Conservation (phyloP, 108 stramenopile species). For the Cylindrotheca closterium region DNA sequence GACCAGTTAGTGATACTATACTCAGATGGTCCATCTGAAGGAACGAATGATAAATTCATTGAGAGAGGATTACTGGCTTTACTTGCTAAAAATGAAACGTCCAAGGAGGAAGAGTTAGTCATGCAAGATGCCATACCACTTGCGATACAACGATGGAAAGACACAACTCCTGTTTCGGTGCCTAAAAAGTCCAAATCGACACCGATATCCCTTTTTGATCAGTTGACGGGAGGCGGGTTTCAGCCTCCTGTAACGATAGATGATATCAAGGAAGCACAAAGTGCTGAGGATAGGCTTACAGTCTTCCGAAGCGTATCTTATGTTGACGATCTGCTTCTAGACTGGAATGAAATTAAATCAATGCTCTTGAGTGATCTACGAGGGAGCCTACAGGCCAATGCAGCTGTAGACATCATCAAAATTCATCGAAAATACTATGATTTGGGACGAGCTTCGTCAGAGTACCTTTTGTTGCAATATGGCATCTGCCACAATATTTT, state of each 20-base stretch:
- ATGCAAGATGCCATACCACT: neutral
- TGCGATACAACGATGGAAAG: neutral
- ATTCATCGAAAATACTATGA: conserved; percentile 31
- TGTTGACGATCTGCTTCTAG: conserved; percentile 24
- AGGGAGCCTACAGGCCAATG: neutral
- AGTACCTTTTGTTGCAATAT: conserved; percentile 17
- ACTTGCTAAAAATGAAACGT: no score
- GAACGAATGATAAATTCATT: no score
- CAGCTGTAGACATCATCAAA: neutral
- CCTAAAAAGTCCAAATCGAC: neutral
- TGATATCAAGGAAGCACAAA: conserved; percentile 16
- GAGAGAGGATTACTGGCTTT: no score
- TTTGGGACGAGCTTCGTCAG: conserved; percentile 12
- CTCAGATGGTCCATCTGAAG: conserved; percentile 1
- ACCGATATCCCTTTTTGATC: conserved; percentile 28
- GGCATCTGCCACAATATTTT: conserved; percentile 19
- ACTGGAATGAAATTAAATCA: conserved; percentile 17
- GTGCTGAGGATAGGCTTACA: conserved; percentile 6
- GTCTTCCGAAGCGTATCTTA: conserved; percentile 12
- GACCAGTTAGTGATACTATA: conserved; percentile 1
- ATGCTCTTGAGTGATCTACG: conserved; percentile 5
- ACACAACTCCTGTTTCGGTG: neutral
- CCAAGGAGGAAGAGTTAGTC: no score
- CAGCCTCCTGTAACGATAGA: conserved; percentile 10
- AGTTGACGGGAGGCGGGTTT: conserved; percentile 15